Percentiles rank a stretch among this genome's conserved stretches.
These are phyloP conservation scores for Jasminum sambac DNA, from an alignment of 257 asterid species.

Conservation along the genomic window DNA sequence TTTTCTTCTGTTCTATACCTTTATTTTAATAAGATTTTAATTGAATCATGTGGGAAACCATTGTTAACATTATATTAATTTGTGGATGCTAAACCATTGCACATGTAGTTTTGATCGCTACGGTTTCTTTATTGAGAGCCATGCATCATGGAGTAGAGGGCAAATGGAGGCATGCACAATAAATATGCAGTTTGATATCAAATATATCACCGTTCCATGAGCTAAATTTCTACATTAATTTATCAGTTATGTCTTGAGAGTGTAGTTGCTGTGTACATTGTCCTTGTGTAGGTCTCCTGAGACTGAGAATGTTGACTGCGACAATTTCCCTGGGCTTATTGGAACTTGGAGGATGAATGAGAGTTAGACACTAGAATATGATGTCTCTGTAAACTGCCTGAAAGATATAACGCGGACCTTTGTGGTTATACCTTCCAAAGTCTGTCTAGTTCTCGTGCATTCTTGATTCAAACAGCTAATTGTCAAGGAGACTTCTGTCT, in stretches of 20 bases:
- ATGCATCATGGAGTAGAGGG: neutral
- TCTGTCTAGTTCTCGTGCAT: neutral
- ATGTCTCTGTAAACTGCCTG: neutral
- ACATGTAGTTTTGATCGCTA: conserved; percentile 1
- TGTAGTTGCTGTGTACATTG: neutral
- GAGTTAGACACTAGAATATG: neutral
- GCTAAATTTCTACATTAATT: neutral
- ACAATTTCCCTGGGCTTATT: neutral
- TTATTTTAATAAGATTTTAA: neutral
- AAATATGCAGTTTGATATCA: neutral
- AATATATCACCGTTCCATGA: neutral
- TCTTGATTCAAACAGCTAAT: neutral
- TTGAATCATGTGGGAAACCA: neutral
- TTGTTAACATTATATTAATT: neutral
- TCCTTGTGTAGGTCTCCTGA: neutral
- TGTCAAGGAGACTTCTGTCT: neutral
- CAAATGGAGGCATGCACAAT: neutral
- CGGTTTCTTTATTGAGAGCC: neutral
- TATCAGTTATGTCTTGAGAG: neutral
- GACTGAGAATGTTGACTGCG: neutral
- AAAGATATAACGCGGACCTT: neutral
- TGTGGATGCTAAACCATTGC: neutral
- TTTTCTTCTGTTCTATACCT: neutral
- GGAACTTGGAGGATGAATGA: neutral
- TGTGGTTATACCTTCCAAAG: neutral